Conservation (phyloP, 2,329 filamentous ascomycete genomes). For the Aspergillus pseudoterreus region DNA sequence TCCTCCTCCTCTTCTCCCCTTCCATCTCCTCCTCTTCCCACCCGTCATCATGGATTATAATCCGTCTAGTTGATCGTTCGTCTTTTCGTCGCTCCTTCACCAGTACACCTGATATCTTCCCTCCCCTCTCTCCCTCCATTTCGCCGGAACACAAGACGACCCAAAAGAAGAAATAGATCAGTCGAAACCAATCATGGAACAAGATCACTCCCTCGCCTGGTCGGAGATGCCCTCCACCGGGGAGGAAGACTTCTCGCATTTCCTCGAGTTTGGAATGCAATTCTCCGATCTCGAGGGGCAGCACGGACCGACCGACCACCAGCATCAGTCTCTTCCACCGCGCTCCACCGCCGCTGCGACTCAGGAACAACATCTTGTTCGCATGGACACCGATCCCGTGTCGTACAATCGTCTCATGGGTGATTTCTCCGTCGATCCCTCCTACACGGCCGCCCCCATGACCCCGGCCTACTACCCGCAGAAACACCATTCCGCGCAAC, state of each 20-base stretch:
- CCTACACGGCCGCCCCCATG: slow-evolving; percentile 29
- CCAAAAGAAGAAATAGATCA: background rate
- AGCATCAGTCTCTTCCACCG: slow-evolving; percentile 32
- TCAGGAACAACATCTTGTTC: slow-evolving; percentile 20
- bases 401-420: slow-evolving; percentile 32
- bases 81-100: background rate
- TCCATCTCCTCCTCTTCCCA: background rate
- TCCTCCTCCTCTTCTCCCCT: background rate
- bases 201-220: slow-evolving; percentile 25
- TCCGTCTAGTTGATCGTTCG: background rate
- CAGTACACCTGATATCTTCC: background rate
- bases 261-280: slow-evolving; percentile 47
- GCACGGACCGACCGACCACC: slow-evolving; percentile 34
- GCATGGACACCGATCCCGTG: slow-evolving; percentile 26
- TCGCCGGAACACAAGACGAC: background rate
- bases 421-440: slow-evolving; percentile 33
- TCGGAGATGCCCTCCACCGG: slow-evolving; percentile 36
- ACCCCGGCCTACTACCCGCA: slow-evolving; percentile 32
- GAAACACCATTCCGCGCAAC: slow-evolving; percentile 25
- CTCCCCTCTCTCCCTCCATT: background rate
- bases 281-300: slow-evolving; percentile 40
- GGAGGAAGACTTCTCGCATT: slow-evolving; percentile 48
- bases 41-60: background rate
- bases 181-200: slow-evolving; percentile 30
- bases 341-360: slow-evolving; percentile 25